Percentiles rank a stretch among this genome's conserved stretches.
Evolutionary conservation across 2,329 filamentous ascomycete species (phyloP).

Genomic region (Torrubiella hemipterigena): DNA sequence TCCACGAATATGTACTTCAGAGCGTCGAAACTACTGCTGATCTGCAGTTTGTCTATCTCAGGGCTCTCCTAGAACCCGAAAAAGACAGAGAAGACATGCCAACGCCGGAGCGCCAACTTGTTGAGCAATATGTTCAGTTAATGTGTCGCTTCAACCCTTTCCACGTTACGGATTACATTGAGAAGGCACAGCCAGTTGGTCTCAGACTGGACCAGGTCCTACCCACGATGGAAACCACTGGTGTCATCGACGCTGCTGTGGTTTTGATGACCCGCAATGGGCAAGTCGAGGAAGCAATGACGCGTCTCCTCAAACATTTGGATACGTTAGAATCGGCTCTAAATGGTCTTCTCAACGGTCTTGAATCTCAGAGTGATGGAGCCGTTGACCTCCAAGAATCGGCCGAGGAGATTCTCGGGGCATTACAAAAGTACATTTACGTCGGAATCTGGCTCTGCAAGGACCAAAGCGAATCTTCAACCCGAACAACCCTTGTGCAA

Average conservation of each 20-base stretch:
- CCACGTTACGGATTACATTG: slow-evolving; percentile 79
- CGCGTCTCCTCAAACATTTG: slow-evolving; percentile 70
- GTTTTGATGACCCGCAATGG: slow-evolving; percentile 85
- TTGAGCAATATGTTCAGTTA: slow-evolving; percentile 77
- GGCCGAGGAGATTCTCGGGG: slow-evolving; percentile 60
- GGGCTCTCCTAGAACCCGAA: slow-evolving; percentile 58
- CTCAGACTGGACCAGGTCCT: slow-evolving; percentile 69
- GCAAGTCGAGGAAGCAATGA: slow-evolving; percentile 71
- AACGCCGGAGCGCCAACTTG: slow-evolving; percentile 44
- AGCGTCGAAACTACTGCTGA: slow-evolving; percentile 48
- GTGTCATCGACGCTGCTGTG: slow-evolving; percentile 85
- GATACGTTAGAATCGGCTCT: slow-evolving; percentile 69
- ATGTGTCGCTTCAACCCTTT: slow-evolving; percentile 78
- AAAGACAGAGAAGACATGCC: slow-evolving; percentile 15
- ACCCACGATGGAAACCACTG: slow-evolving; percentile 78
- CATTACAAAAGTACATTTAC: slow-evolving; percentile 78
- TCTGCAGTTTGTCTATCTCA: slow-evolving; percentile 65
- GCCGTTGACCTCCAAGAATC: slow-evolving; percentile 43
- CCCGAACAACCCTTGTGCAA: slow-evolving; percentile 30
- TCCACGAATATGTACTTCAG: slow-evolving; percentile 55
- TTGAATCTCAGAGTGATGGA: slow-evolving; percentile 41
- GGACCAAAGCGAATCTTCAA: slow-evolving; percentile 58
- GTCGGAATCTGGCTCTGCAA: slow-evolving; percentile 96
- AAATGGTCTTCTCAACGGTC: slow-evolving; percentile 56
- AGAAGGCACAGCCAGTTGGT: slow-evolving; percentile 62